phyloP scores from a whole-genome alignment of 2,329 filamentous ascomycete species.

The Stemphylium beticola region DNA sequence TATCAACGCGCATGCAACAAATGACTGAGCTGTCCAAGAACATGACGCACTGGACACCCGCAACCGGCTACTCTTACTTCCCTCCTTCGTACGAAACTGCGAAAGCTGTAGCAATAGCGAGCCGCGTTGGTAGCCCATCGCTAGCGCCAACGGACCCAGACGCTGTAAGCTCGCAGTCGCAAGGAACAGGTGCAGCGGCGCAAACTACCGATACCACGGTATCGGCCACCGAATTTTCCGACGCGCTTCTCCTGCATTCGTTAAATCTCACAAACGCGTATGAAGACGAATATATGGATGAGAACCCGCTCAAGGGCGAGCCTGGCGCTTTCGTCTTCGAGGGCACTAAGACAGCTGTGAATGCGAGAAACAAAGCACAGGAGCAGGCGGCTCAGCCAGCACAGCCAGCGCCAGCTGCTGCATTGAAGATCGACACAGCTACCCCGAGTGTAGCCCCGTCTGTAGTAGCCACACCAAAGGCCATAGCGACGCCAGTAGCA shows the following conservation, averaged over 20 bases:
- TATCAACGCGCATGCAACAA: conserved; percentile 62
- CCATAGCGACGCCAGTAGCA: conserved; percentile 23
- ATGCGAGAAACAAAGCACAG: conserved; percentile 49
- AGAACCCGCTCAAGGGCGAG: conserved; percentile 67
- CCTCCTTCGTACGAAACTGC: conserved; percentile 54
- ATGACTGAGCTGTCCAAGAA: conserved; percentile 60
- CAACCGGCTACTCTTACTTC: conserved; percentile 65
- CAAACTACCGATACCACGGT: conserved; percentile 18
- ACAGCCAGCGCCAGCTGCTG: conserved; percentile 20
- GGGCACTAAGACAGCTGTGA: conserved; percentile 51
- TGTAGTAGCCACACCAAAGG: conserved; percentile 38
- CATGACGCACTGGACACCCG: conserved; percentile 64
- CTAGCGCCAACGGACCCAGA: conserved; percentile 35
- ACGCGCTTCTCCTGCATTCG: conserved; percentile 52
- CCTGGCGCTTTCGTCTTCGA: conserved; percentile 67
- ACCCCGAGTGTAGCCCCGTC: conserved; percentile 35
- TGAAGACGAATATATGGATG: conserved; percentile 68
- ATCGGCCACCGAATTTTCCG: conserved; percentile 32
- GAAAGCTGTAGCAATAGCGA: conserved; percentile 35
- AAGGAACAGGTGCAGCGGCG: conserved; percentile 22
- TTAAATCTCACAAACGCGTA: conserved; percentile 60
- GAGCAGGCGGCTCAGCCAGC: conserved; percentile 30
- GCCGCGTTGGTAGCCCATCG: conserved; percentile 40
- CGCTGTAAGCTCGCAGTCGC: conserved; percentile 29
- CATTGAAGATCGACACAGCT: conserved; percentile 26